Evolutionary conservation across 2,329 filamentous ascomycete genomes (phyloP), one percentile per base, ranked within the genome.

Genomic region (Coniochaeta prunicola): DNA sequence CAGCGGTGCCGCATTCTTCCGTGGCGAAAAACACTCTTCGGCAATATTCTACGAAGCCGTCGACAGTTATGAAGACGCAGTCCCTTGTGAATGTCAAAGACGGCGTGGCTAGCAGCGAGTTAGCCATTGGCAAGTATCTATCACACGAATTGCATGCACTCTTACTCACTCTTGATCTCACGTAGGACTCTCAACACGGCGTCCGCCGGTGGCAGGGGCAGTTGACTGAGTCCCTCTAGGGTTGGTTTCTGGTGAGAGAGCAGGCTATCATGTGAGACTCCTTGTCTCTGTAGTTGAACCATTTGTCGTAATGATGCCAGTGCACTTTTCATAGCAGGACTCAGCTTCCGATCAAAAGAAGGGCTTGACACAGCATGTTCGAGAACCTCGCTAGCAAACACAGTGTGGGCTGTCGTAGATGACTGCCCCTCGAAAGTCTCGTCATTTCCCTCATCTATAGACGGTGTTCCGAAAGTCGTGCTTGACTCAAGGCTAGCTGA

Each of bases 371-470:
- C 78, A 13, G 77, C 77, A 58, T 76, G 73, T 64, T 82, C 78
- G 24, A 83, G 75, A 42, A 83, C 80, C 63, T 81, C 77, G 65
- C 74, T 79, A 24, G 79, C 81, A 64, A 82, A 82, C n/a, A 74
- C 75, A 3, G 81, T 78, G 59, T 82, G 79, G 4, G 77, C 76
- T 4, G 77, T 71, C 50, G 82, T 71, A 21, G 77, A 78, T 1
- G 77, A 76, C 64, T 78, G 75, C n/a, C 77, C 79, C 60, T 79
- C 73, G 64, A 78, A 75, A 15, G 71, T 71, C 15, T 73, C 73
- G 58, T 77, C 72, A 59, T 70, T 75, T 42, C 76, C 74, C 59
- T 69, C 71, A 50, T 70, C 69, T 30, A 28, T 61, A 53, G 58
- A 61, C 40, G 62, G 64, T 55, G 50, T 33, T 31, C n/a, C 50